Evolutionary conservation across 345 rosid species (phyloP).

Genomic region (Dipteronia sinensis): DNA sequence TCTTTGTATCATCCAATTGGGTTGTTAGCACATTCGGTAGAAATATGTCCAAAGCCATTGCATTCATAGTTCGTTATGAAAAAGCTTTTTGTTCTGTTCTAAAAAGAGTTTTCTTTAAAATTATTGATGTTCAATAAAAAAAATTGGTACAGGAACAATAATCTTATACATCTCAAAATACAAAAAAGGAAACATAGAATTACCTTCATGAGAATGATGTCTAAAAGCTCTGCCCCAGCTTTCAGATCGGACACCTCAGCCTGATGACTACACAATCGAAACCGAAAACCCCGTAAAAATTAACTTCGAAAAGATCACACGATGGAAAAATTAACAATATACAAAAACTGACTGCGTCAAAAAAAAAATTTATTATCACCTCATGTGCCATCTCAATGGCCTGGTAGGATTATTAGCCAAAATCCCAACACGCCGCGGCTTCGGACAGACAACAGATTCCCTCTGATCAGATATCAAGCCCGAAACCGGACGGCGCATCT

Average conservation of each 20-base stretch:
- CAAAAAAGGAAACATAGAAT: not conserved
- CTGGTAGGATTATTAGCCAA: constrained; percentile 39
- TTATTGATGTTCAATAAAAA: too few species aligned
- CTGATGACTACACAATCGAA: constrained; percentile 46
- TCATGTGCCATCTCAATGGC: constrained; percentile 53
- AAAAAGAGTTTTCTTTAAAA: too few species aligned
- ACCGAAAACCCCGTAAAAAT: not conserved
- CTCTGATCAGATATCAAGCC: constrained; percentile 37
- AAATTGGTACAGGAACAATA: not conserved
- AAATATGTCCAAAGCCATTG: too few species aligned
- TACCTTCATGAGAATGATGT: constrained; percentile 81
- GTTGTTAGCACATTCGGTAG: too few species aligned
- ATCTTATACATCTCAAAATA: not conserved
- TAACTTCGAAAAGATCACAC: not conserved
- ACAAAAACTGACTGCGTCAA: not conserved
- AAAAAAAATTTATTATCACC: constrained; percentile 35
- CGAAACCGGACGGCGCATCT: constrained; percentile 45
- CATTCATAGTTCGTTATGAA: too few species aligned
- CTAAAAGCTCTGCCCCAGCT: constrained; percentile 82
- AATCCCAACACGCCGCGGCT: constrained; percentile 70
- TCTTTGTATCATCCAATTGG: too few species aligned
- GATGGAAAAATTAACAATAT: not conserved
- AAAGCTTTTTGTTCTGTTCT: too few species aligned
- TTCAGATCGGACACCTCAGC: constrained; percentile 58
- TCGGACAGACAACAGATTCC: constrained; percentile 80